Base-by-base conservation (phyloP, 352 stramenopile species). In the Pythium aphanidermatum region DNA sequence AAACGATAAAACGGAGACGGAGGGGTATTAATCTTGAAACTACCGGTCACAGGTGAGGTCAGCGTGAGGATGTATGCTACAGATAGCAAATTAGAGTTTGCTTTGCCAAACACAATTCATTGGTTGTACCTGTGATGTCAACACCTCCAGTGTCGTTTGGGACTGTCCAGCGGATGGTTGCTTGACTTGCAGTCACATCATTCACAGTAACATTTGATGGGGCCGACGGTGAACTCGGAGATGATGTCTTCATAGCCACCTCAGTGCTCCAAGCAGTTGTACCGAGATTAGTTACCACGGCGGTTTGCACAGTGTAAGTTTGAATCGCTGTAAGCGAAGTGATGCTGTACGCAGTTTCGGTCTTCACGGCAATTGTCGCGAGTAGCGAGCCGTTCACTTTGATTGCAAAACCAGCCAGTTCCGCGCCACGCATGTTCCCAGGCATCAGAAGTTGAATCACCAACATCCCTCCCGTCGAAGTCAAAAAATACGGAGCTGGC, bases 371-470 rank as follows among this genome's bases (percentile, higher is more conserved):
- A 13, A 77, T 32, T 6, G 41, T 63, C 8, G 36, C 47, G 14
- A 46, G 35, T 0, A 74, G 16, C 0, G 19, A 30, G 7, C 40
- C 58, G 26, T 69, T 52, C 6, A 76, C 38, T 21, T 42, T 52
- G 13, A 87, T 39, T 0, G 42, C 61, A 34, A 85, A 87, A 1
- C 70, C 72, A 12, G 31, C 54, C 40, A 84, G 60, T 11, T 21
- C 36, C 3, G 70, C 53, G 4, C 73, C 73, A 32, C 67, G 60
- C 75, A 87, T 79, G 31, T 84, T 82, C 9, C 33, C 19, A 9
- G 73, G 59, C 16, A 63, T 65, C 11, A 71, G 33, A 26, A 87
- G 28, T 34, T 75, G 65, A 39, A 83, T 60, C 2, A 57, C 53
- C 26, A 82, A 58, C 30, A 64, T 59, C 0, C 73, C 68, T 0